Conservation (phyloP, 495 filamentous ascomycete species). For the Xylaria flabelliformis region DNA sequence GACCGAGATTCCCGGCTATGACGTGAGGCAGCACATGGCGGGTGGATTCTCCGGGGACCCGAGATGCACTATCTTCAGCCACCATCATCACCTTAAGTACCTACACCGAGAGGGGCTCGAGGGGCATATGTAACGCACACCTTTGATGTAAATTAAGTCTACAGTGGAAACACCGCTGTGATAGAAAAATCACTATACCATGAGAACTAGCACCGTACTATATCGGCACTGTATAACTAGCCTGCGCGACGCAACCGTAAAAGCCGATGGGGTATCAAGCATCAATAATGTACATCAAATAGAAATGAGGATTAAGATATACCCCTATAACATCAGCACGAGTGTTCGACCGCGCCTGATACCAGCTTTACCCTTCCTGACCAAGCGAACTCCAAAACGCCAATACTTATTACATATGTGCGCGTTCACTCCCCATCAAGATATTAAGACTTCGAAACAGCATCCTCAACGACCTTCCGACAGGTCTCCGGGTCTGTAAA, state of each 20-base stretch:
- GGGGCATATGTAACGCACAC: background rate
- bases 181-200: background rate
- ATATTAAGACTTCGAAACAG: slow-evolving; percentile 33
- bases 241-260: background rate
- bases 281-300: background rate
- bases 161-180: background rate
- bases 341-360: background rate
- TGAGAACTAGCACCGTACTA: too few relatives aligned
- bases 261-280: slow-evolving; percentile 15
- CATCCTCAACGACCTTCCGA: slow-evolving; percentile 45
- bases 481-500: slow-evolving; percentile 78
- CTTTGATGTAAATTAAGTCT: background rate
- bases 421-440: background rate
- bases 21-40: background rate
- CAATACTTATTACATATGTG: background rate
- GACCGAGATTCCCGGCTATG: background rate
- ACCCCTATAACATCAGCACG: background rate
- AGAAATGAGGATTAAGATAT: background rate
- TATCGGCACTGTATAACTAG: background rate
- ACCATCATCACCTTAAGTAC: background rate
- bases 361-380: background rate
- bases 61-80: background rate
- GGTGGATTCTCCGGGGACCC: slow-evolving; percentile 12
- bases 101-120: background rate
- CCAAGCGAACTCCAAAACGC: slow-evolving; percentile 1